Percentiles rank a stretch among this genome's conserved stretches.
Conservation (phyloP, 495 filamentous ascomycete genomes). For the Recurvomyces mirabilis region DNA sequence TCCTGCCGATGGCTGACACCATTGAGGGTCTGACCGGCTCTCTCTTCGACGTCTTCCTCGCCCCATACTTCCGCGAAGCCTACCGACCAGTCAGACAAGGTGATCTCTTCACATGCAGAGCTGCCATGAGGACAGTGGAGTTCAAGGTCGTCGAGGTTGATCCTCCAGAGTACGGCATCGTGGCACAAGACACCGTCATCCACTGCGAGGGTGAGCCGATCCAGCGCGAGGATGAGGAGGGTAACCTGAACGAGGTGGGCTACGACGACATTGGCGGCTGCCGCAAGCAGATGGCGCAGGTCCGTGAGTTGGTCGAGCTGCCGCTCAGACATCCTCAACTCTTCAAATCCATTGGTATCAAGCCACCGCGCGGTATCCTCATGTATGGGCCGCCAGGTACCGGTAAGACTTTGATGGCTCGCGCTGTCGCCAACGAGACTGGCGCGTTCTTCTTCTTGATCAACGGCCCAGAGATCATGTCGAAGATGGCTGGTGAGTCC, state of each 20-base stretch:
- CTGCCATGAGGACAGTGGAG: constrained; percentile 96
- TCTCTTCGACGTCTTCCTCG: constrained; percentile 97
- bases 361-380: constrained; percentile 95
- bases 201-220: constrained; percentile 98
- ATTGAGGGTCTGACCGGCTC: constrained; percentile 95
- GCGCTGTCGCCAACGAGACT: constrained; percentile 96
- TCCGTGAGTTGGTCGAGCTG: constrained; percentile 94
- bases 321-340: constrained; percentile 93
- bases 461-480: constrained; percentile 99
- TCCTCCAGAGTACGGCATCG: constrained; percentile 94
- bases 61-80: constrained; percentile 98
- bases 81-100: constrained; percentile 94
- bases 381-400: constrained; percentile 97
- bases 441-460: constrained; percentile 99
- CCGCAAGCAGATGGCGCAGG: constrained; percentile 99
- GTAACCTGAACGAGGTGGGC: constrained; percentile 95
- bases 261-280: constrained; percentile 99
- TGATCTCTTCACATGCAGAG: constrained; percentile 91
- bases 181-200: constrained; percentile 96
- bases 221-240: constrained; percentile 96
- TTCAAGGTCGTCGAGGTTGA: constrained; percentile 99
- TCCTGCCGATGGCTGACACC: constrained; percentile 95
- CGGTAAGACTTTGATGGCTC: constrained; percentile 98
- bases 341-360: constrained; percentile 99
- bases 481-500: constrained; percentile 98